Percentiles rank a stretch among this genome's conserved stretches.
Conservation (phyloP, 306 rosid genomes). For the Alnus rubra region DNA sequence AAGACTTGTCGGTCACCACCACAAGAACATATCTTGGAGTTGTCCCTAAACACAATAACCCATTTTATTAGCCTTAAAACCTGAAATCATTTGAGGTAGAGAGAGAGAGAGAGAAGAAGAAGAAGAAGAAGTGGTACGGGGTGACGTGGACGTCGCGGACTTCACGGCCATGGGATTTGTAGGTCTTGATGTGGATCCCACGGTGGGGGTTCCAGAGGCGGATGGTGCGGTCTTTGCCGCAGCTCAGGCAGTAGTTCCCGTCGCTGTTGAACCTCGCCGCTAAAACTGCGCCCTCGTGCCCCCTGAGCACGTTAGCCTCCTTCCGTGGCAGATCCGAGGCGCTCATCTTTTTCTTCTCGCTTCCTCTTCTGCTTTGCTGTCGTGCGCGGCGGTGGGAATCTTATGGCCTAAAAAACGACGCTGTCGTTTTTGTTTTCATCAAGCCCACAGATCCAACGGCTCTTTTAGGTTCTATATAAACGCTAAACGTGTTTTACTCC, state of each 20-base stretch:
- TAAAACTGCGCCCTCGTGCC: slow-evolving; percentile 83
- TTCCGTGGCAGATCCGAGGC: slow-evolving; percentile 55
- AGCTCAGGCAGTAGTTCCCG: slow-evolving; percentile 75
- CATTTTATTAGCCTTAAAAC: not conserved
- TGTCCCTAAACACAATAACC: slow-evolving; percentile 53
- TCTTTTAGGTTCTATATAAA: not conserved
- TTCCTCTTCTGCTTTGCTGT: not conserved
- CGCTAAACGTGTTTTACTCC: too few species aligned
- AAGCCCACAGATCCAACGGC: not conserved
- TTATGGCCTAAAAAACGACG: not conserved
- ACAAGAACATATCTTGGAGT: slow-evolving; percentile 76
- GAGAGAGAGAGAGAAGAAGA: not conserved
- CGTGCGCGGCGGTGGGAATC: not conserved
- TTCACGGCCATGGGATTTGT: slow-evolving; percentile 90
- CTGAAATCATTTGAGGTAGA: not conserved
- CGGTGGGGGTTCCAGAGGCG: slow-evolving; percentile 98
- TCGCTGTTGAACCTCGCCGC: slow-evolving; percentile 79
- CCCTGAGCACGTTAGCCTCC: slow-evolving; percentile 63
- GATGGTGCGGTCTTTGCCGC: slow-evolving; percentile 91
- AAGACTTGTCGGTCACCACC: slow-evolving; percentile 89
- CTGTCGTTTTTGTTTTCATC: not conserved
- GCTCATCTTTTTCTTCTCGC: slow-evolving; percentile 42
- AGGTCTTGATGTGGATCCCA: slow-evolving; percentile 88
- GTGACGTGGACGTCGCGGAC: slow-evolving; percentile 89
- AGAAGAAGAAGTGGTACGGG: slow-evolving; percentile 32